Conservation (phyloP, 2,329 filamentous ascomycete genomes). For the Aspergillus sp. region DNA sequence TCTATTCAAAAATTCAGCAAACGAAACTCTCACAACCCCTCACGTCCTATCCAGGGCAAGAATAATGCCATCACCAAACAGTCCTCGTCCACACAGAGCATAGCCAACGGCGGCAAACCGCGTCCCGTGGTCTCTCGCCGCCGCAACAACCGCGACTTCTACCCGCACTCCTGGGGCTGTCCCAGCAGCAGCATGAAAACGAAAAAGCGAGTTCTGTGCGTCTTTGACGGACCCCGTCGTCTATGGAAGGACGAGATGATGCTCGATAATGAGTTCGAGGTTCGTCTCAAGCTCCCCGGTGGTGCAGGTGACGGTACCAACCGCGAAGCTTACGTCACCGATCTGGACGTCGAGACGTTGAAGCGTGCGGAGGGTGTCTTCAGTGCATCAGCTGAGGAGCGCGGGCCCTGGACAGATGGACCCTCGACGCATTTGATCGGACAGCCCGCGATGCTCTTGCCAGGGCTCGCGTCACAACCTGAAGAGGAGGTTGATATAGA, state of each 20-base stretch:
- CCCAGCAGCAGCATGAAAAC: constrained; percentile 91
- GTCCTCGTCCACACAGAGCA: constrained; percentile 7
- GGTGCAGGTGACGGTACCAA: constrained; percentile 77
- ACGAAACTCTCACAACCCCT: constrained; percentile 43
- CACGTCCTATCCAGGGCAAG: constrained; percentile 44
- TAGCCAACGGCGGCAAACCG: constrained; percentile 67
- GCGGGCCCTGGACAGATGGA: constrained; percentile 62
- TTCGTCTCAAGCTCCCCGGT: constrained; percentile 71
- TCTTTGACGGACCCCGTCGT: constrained; percentile 79
- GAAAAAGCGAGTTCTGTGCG: constrained; percentile 91
- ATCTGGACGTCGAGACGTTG: constrained; percentile 84
- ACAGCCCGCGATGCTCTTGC: constrained; percentile 24
- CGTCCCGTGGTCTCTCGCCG: constrained; percentile 52
- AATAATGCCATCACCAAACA: constrained; percentile 38
- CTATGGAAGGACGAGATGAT: constrained; percentile 99
- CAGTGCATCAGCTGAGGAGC: constrained; percentile 73
- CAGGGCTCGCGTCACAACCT: constrained; percentile 20
- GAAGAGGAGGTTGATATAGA: constrained; percentile 30
- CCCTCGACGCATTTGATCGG: constrained; percentile 25
- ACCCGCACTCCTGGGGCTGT: constrained; percentile 89
- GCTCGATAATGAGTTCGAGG: constrained; percentile 90
- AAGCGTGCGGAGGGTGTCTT: constrained; percentile 79
- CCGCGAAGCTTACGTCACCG: constrained; percentile 73
- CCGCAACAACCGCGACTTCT: constrained; percentile 87
- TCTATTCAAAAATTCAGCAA: constrained; percentile 43